These are phyloP conservation scores for Capronia epimyces DNA, from an alignment of 2,329 filamentous ascomycete species.

Conservation along the genomic window DNA sequence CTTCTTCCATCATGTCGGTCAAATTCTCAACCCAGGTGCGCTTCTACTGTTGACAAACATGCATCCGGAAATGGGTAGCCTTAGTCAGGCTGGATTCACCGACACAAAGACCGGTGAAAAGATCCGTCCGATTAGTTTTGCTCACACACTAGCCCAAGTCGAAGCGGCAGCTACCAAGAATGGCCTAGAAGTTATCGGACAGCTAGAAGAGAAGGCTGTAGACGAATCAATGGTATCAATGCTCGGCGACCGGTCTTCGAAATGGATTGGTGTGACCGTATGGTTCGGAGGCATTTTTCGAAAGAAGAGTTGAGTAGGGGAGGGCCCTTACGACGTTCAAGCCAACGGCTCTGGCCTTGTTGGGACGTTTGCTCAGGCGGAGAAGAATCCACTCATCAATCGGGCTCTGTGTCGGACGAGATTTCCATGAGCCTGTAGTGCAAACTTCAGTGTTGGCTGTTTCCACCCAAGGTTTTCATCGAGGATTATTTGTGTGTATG, in stretches of 20 bases:
- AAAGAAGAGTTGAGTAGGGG: constrained; percentile 24
- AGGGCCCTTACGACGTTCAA: background rate
- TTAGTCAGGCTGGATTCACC: constrained; percentile 58
- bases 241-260: constrained; percentile 56
- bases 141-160: constrained; percentile 50
- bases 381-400: constrained; percentile 40
- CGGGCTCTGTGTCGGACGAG: constrained; percentile 61
- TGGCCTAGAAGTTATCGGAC: constrained; percentile 44
- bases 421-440: constrained; percentile 53
- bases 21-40: constrained; percentile 44
- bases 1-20: constrained; percentile 51
- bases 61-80: constrained; percentile 55
- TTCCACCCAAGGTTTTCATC: constrained; percentile 59
- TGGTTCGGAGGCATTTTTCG: constrained; percentile 51
- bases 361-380: constrained; percentile 9
- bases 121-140: constrained; percentile 55
- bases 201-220: constrained; percentile 43
- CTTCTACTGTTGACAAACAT: constrained; percentile 61
- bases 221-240: constrained; percentile 52
- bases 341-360: background rate
- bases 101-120: constrained; percentile 51
- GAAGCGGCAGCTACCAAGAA: constrained; percentile 44
- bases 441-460: constrained; percentile 51
- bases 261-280: constrained; percentile 54
- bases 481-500: constrained; percentile 78